Base-by-base conservation (phyloP, 306 rosid species). In the Prunus padus region DNA sequence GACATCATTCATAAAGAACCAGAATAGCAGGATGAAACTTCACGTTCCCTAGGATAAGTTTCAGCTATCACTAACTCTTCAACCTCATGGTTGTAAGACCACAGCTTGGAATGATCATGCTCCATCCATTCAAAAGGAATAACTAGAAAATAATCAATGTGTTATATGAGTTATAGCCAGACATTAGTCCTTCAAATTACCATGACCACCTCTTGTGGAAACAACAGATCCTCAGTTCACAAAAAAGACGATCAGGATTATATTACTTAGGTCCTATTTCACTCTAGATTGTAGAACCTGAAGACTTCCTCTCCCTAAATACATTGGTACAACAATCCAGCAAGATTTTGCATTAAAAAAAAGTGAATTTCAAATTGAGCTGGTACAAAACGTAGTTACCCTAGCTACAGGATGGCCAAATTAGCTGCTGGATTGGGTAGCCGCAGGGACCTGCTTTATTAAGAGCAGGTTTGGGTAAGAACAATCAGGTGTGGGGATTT, bases 1-100 rank as follows among this genome's bases (percentile, higher is more conserved):
- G 28, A 14, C 14, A 30, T 26, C 19, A 6, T 40, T 28, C 62
- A 19, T 52, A 19, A 52, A 11, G 19, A 31, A 50, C 23, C 18
- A 2, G 25, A 50, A 40, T 30, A 42, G 54, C 19, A 19, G 45
- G 28, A 50, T 26, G 31, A 69, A 46, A 3, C 44, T 28, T 8
- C 25, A 19, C 11, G 25, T 47, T n/a, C 37, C 45, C 73, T 44
- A 16, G 50, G 55, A 70, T 51, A 9, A 15, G 13, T 19, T 30
- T 51, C 47, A 52, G 30, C 45, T 12, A 49, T 28, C 56, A 59
- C 72, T 11, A 44, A 67, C n/a, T 67, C 72, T 46, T 59, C 64
- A 59, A 59, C 25, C 64, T 25, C 64, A 59, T 11, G 33, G 37
- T 59, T 59, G 64, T 59, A 59, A 46, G 37, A 59, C 37, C 33